These are phyloP conservation scores for Eutrema yunnanense DNA, from an alignment of 345 rosid genomes.

Conservation along the genomic window DNA sequence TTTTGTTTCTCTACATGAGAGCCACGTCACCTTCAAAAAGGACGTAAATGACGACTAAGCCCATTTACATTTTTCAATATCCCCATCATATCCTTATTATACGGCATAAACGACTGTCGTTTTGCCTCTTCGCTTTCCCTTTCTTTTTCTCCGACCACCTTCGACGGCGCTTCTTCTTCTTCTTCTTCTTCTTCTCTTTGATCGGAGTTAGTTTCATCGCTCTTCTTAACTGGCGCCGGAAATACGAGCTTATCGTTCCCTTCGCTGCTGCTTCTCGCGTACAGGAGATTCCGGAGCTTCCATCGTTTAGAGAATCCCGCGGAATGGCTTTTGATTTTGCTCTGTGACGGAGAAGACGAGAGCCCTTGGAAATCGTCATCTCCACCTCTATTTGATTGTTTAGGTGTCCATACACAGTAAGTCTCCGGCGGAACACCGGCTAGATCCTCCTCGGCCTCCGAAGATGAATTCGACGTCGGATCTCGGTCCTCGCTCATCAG, in stretches of 20 bases:
- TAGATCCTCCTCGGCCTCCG: conserved; percentile 58
- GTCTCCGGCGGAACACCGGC: conserved; percentile 40
- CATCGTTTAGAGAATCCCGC: conserved; percentile 64
- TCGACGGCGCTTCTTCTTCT: background rate
- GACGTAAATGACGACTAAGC: conserved; percentile 47
- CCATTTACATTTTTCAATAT: conserved; percentile 45
- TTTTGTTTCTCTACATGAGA: conserved; percentile 18
- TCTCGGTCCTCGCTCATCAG: conserved; percentile 54
- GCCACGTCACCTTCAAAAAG: conserved; percentile 43
- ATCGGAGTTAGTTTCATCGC: background rate
- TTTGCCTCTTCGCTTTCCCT: conserved; percentile 33
- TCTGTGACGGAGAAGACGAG: conserved; percentile 26
- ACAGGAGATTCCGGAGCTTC: conserved; percentile 51
- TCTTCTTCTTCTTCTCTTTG: background rate
- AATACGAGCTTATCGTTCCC: conserved; percentile 44
- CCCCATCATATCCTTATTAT: conserved; percentile 47
- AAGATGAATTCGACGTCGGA: conserved; percentile 32
- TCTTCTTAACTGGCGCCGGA: conserved; percentile 33
- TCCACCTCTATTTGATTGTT: background rate
- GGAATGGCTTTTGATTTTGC: conserved; percentile 51
- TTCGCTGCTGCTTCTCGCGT: conserved; percentile 46
- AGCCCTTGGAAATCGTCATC: background rate
- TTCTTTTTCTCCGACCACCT: background rate
- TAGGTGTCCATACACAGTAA: conserved; percentile 77
- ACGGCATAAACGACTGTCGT: conserved; percentile 46